Conservation (phyloP, 2,329 filamentous ascomycete genomes). For the Chaetomiaceae sp. region DNA sequence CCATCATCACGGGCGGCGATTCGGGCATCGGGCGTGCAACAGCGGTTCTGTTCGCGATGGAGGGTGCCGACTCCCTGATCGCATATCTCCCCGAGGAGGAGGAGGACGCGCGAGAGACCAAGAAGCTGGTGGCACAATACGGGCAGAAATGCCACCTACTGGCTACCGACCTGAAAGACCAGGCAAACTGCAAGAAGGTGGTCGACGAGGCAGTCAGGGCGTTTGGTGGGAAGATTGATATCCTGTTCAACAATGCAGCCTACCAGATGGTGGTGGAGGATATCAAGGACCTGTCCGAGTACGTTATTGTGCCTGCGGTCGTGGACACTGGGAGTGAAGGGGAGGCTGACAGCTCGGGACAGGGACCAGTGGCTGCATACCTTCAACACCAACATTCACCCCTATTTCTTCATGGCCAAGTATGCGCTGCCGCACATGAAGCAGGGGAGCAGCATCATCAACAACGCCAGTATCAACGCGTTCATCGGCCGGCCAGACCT, state of each 20-base stretch:
- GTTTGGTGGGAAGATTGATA: conserved; percentile 63
- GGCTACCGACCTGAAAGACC: conserved; percentile 58
- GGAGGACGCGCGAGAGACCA: conserved; percentile 69
- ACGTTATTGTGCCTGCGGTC: conserved; percentile 30
- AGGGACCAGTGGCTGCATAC: conserved; percentile 75
- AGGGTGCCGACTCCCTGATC: conserved; percentile 70
- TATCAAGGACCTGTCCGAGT: conserved; percentile 67
- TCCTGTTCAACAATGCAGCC: conserved; percentile 69
- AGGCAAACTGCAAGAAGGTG: conserved; percentile 64
- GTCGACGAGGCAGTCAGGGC: conserved; percentile 61
- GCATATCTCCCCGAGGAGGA: conserved; percentile 72
- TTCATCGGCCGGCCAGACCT: conserved; percentile 77
- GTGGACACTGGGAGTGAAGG: too few species aligned
- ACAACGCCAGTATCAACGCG: conserved; percentile 78
- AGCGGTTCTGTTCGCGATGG: conserved; percentile 74
- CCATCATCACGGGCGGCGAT: conserved; percentile 77
- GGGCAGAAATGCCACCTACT: conserved; percentile 62
- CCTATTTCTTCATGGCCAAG: conserved; percentile 76
- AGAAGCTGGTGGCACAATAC: conserved; percentile 61
- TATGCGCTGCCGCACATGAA: conserved; percentile 71
- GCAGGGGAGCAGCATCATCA: conserved; percentile 72
- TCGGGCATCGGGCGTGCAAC: conserved; percentile 73
- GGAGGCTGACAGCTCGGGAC: not conserved
- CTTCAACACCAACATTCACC: conserved; percentile 79
- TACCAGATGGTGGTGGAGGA: conserved; percentile 70